These are phyloP conservation scores for Cladosporium phlei DNA, from an alignment of 2,329 filamentous ascomycete genomes.

Conservation along the genomic window DNA sequence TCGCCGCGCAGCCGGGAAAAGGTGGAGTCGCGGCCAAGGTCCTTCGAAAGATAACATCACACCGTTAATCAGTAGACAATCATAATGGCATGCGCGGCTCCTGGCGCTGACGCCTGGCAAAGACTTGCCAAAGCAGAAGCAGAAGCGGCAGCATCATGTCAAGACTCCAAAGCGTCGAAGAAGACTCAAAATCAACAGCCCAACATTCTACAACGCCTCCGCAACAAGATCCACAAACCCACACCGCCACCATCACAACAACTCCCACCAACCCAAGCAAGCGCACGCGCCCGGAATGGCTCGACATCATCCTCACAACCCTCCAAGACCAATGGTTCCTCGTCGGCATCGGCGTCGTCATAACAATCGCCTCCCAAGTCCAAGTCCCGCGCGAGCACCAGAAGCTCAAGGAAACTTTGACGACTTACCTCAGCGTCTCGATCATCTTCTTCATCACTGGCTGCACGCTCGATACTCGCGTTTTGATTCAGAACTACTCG, in stretches of 20 bases:
- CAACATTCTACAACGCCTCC: background rate
- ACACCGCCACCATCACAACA: background rate
- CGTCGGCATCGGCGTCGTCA: constrained; percentile 54
- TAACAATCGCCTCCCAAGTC: constrained; percentile 51
- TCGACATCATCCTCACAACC: constrained; percentile 4
- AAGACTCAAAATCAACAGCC: background rate
- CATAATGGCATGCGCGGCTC: constrained; percentile 9
- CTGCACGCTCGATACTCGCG: constrained; percentile 60
- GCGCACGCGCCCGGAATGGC: constrained; percentile 6
- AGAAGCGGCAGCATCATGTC: constrained; percentile 6
- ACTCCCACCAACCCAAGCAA: background rate
- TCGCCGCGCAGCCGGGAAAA: no score
- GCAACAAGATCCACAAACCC: constrained; percentile 3
- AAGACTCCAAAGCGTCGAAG: background rate
- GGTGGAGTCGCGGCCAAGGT: background rate
- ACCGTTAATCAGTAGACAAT: background rate
- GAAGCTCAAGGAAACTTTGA: constrained; percentile 43
- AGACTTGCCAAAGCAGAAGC: constrained; percentile 3
- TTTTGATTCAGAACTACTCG: constrained; percentile 56
- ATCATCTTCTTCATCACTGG: constrained; percentile 69
- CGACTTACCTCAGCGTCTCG: constrained; percentile 64
- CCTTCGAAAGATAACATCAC: background rate
- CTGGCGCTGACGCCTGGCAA: constrained; percentile 8
- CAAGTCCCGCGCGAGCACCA: constrained; percentile 53
- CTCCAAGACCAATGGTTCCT: constrained; percentile 60